Conservation (phyloP, 2,329 filamentous ascomycete genomes). For the Cordyceps farinosa region DNA sequence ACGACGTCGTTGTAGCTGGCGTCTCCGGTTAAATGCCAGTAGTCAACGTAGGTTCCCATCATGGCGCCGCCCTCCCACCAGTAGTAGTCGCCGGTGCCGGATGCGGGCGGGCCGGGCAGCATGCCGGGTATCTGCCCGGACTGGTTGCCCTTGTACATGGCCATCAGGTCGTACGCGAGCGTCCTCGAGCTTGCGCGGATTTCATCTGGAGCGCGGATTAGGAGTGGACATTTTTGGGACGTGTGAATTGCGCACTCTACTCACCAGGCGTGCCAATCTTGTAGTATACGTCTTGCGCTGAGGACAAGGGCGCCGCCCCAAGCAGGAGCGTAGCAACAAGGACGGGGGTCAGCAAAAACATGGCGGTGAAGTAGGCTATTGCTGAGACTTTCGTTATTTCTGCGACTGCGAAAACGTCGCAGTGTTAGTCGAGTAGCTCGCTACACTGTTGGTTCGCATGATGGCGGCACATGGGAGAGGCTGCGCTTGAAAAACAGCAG, state of each 20-base stretch:
- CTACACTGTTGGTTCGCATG: too few relatives aligned
- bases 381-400: background rate
- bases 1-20: conserved; percentile 47
- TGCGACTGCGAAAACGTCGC: background rate
- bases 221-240: background rate
- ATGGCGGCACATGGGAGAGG: too few relatives aligned
- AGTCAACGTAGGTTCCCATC: conserved; percentile 37
- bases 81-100: conserved; percentile 32
- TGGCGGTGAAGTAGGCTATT: background rate
- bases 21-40: conserved; percentile 43
- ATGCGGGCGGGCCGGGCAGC: conserved; percentile 49
- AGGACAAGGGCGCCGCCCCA: background rate
- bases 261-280: conserved; percentile 32
- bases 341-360: background rate
- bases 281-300: conserved; percentile 21
- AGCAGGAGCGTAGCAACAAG: background rate
- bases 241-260: background rate
- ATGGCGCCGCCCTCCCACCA: conserved; percentile 33
- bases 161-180: conserved; percentile 49
- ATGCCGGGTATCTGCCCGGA: conserved; percentile 53
- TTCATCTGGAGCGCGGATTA: conserved; percentile 33
- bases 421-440: background rate
- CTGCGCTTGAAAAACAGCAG: too few relatives aligned
- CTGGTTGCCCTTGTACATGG: conserved; percentile 49
- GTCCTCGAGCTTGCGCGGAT: conserved; percentile 45